These are phyloP conservation scores for Vitellaria paradoxa DNA, from an alignment of 179 eudicot species.

Conservation along the genomic window DNA sequence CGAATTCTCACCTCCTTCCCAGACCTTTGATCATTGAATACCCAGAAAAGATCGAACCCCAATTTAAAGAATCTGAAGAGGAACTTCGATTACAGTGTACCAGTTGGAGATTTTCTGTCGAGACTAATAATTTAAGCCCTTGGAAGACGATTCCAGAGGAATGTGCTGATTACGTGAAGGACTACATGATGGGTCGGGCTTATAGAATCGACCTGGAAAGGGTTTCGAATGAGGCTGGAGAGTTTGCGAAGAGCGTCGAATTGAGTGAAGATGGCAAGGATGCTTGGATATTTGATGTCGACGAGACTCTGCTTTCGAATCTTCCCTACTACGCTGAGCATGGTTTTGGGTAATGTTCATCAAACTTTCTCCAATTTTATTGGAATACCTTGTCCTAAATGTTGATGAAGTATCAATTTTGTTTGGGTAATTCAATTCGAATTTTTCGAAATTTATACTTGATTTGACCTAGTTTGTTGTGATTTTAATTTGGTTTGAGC, in stretches of 20 bases:
- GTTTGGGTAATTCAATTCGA: not conserved
- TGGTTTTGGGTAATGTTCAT: slow-evolving; percentile 72
- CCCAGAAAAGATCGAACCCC: slow-evolving; percentile 30
- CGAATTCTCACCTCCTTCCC: slow-evolving; percentile 33
- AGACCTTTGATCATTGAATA: slow-evolving; percentile 60
- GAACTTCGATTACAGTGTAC: slow-evolving; percentile 48
- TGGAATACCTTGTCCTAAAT: too few species aligned
- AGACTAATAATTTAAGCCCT: slow-evolving; percentile 70
- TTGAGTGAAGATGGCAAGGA: slow-evolving; percentile 62
- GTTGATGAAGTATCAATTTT: not conserved
- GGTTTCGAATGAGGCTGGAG: slow-evolving; percentile 59
- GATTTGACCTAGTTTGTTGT: not conserved
- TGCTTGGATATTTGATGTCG: slow-evolving; percentile 87
- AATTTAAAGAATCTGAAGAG: slow-evolving; percentile 17
- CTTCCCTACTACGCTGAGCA: slow-evolving; percentile 80
- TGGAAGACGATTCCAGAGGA: slow-evolving; percentile 83
- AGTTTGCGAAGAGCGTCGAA: slow-evolving; percentile 45
- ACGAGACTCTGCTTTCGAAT: slow-evolving; percentile 88
- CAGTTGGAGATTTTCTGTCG: slow-evolving; percentile 89
- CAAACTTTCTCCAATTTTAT: not conserved
- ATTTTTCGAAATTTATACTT: not conserved
- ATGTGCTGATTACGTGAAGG: slow-evolving; percentile 69
- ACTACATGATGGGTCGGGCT: slow-evolving; percentile 50
- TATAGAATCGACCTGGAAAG: slow-evolving; percentile 60
- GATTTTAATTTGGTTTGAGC: slow-evolving; percentile 9